Evolutionary conservation across 1,284 basidiomycete species (phyloP), one percentile per base, ranked within the genome.

Genomic region (Mycena citricolor): DNA sequence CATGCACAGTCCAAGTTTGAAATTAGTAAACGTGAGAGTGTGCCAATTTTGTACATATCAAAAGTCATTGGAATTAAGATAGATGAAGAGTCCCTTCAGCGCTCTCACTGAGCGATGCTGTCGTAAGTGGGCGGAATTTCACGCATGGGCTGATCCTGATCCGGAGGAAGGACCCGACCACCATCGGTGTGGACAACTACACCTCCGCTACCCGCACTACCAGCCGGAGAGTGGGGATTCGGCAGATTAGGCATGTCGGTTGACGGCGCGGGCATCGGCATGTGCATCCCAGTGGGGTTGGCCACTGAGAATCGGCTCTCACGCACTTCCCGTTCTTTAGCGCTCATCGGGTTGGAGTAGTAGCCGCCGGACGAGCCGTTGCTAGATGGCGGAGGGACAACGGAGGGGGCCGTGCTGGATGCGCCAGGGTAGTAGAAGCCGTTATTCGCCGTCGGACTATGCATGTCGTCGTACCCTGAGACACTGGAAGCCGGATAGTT

Each of bases 111-210:
- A 32, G 56, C 49, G 38, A 65, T 54, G 53, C 62, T 64, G 46
- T 65, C 63, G 56, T 66, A 66, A 8, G 62, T 61, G 32, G 64
- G 64, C 40, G 64, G 64, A 34, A 66, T 66, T 57, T 66, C 64
- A 33, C 28, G 42, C 55, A 39, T 47, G 44, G 19, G 41, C 47
- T 29, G 31, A 51, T 32, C 49, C 22, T 47, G 26, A 35, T 56
- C 44, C 14, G 49, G 51, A 30, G n/a, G n/a, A n/a, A n/a, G n/a
- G n/a, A 62, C 50, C 25, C 63, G 40, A 14, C 62, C 63, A 22
- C 58, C 63, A 47, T 65, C 64, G 44, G 52, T 55, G 45, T 62
- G 61, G 35, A 63, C 63, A 29, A 64, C 48, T 39, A 60, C 49
- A 17, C 28, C 47, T n/a, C n/a, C n/a, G n/a, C n/a, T n/a, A n/a